Evolutionary conservation across 225 moss, liverwort and hornwort species (phyloP).

Genomic region (Physcomitrium patens): DNA sequence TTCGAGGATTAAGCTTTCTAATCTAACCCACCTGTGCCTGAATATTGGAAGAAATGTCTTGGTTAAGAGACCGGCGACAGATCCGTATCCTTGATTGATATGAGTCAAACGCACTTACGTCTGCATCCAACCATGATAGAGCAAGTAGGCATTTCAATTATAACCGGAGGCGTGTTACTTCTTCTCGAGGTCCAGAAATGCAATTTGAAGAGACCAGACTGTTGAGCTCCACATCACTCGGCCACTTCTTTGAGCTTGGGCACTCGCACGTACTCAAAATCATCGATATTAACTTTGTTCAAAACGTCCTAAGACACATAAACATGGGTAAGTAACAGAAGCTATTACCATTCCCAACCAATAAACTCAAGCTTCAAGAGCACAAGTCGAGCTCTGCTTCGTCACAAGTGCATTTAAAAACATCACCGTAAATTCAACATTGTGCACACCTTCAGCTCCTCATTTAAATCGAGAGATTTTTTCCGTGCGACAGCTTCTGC

Average conservation of each 20-base stretch:
- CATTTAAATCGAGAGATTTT: constrained; percentile 77
- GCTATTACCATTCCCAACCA: background rate
- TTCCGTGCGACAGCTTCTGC: constrained; percentile 66
- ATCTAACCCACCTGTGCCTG: constrained; percentile 15
- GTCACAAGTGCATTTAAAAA: background rate
- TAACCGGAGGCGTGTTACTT: background rate
- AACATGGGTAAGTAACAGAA: background rate
- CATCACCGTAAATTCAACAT: background rate
- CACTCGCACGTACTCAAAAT: constrained; percentile 88
- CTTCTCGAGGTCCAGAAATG: constrained; percentile 1
- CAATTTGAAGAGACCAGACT: background rate
- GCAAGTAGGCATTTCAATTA: background rate
- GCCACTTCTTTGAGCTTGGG: constrained; percentile 70
- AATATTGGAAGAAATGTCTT: background rate
- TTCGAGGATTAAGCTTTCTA: background rate
- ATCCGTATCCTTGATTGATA: constrained; percentile 9
- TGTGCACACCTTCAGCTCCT: constrained; percentile 73
- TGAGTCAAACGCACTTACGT: background rate
- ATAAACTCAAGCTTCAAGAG: background rate
- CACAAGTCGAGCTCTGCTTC: background rate
- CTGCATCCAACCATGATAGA: background rate
- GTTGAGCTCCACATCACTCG: constrained; percentile 11
- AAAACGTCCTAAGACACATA: constrained; percentile 1
- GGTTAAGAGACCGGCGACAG: constrained; percentile 21
- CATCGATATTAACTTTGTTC: constrained; percentile 76